Conservation (phyloP, 176 grass and related monocot genomes). For the Oryza meyeriana region DNA sequence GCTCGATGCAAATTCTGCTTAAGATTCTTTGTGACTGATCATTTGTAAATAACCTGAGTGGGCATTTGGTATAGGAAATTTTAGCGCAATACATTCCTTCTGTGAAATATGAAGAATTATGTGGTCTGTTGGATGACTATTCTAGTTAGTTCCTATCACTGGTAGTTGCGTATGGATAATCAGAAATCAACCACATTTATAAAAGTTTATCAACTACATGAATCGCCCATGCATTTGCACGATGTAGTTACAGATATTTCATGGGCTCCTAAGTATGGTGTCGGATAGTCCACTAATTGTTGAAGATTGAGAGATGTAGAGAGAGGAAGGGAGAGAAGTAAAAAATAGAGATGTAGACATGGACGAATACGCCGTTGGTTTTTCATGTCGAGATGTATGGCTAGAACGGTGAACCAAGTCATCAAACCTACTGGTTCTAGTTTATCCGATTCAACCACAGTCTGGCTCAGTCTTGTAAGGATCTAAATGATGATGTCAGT, state of each 20-base stretch:
- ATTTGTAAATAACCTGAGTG: neutral
- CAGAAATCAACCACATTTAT: neutral
- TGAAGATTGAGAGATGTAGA: neutral
- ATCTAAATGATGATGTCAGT: neutral
- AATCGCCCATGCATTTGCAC: neutral
- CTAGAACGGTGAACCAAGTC: neutral
- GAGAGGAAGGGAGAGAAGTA: neutral
- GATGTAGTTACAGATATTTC: neutral
- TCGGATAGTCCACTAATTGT: neutral
- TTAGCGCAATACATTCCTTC: neutral
- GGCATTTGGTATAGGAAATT: constrained; percentile 5
- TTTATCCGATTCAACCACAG: no score
- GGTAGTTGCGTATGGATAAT: neutral
- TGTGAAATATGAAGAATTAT: neutral
- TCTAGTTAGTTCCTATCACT: neutral
- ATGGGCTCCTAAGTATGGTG: neutral
- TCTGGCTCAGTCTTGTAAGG: no score
- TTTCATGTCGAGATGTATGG: neutral
- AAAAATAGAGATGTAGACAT: neutral
- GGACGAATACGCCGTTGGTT: neutral
- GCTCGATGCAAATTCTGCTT: constrained; percentile 1
- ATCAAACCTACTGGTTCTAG: no score
- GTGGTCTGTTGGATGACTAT: neutral
- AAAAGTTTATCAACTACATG: neutral
- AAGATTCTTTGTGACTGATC: neutral